Conservation (phyloP, 495 filamentous ascomycete genomes). For the Penicillium cinerascens region DNA sequence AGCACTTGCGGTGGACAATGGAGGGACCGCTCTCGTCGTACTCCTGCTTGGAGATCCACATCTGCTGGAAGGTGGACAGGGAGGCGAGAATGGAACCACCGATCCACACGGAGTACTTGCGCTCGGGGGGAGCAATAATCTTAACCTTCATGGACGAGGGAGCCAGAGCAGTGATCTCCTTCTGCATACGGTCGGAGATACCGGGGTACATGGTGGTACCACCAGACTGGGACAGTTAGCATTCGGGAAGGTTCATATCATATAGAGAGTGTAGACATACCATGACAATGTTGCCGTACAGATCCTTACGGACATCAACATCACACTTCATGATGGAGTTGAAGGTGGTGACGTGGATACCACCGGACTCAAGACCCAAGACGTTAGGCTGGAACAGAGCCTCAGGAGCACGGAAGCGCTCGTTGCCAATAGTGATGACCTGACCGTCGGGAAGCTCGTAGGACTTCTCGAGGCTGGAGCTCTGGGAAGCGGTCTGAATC, state of each 20-base stretch:
- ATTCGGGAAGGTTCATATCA: neutral
- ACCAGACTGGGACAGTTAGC: slow-evolving; percentile 65
- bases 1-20: slow-evolving; percentile 99
- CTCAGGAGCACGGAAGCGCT: slow-evolving; percentile 99
- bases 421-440: slow-evolving; percentile 99
- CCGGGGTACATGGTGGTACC: slow-evolving; percentile 99
- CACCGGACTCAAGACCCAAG: slow-evolving; percentile 94
- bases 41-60: slow-evolving; percentile 99
- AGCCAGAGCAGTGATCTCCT: slow-evolving; percentile 99
- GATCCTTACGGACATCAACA: slow-evolving; percentile 98
- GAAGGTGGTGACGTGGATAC: slow-evolving; percentile 99
- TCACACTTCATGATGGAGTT: slow-evolving; percentile 99
- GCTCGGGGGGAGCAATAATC: slow-evolving; percentile 74
- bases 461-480: slow-evolving; percentile 98
- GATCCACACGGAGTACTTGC: slow-evolving; percentile 96
- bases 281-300: slow-evolving; percentile 99
- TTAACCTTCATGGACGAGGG: slow-evolving; percentile 90
- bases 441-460: slow-evolving; percentile 99
- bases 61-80: slow-evolving; percentile 99
- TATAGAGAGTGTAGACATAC: slow-evolving; percentile 52
- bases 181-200: slow-evolving; percentile 99
- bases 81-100: slow-evolving; percentile 99
- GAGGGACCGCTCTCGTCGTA: slow-evolving; percentile 99
- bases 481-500: slow-evolving; percentile 98
- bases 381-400: slow-evolving; percentile 99